phyloP scores from a whole-genome alignment of 2,329 filamentous ascomycete species.

The Nannizziopsis barbatae region DNA sequence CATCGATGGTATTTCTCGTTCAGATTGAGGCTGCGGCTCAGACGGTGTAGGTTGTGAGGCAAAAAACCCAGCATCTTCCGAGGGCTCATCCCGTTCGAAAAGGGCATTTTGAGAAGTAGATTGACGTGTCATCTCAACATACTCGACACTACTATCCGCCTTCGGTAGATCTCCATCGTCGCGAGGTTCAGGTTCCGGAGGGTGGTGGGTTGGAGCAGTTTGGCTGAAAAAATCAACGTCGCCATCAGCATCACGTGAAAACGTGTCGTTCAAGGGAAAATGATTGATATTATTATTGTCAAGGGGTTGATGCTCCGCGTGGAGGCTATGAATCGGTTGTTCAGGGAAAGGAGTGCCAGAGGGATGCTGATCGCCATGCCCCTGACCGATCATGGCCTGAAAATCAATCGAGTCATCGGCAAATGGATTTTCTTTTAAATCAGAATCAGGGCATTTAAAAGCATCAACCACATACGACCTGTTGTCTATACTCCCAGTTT shows the following conservation, averaged over 20 bases:
- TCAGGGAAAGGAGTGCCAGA: background rate
- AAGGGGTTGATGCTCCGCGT: background rate
- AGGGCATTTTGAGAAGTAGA: slow-evolving; percentile 21
- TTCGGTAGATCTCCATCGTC: slow-evolving; percentile 58
- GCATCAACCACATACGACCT: background rate
- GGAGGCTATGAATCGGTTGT: background rate
- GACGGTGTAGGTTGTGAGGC: slow-evolving; percentile 21
- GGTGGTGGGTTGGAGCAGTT: slow-evolving; percentile 30
- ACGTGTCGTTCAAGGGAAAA: slow-evolving; percentile 33
- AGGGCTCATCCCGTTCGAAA: slow-evolving; percentile 31
- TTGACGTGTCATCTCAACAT: slow-evolving; percentile 21
- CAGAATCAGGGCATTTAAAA: background rate
- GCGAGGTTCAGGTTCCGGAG: slow-evolving; percentile 43
- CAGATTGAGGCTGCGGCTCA: slow-evolving; percentile 51
- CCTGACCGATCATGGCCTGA: slow-evolving; percentile 3
- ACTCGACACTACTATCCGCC: slow-evolving; percentile 30
- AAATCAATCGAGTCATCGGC: slow-evolving; percentile 4
- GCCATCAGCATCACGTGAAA: slow-evolving; percentile 39
- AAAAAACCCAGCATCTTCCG: slow-evolving; percentile 32
- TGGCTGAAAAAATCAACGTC: slow-evolving; percentile 53
- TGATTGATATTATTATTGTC: background rate
- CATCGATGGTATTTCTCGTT: slow-evolving; percentile 52
- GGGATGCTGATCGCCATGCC: background rate
- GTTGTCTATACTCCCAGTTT: background rate
- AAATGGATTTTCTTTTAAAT: slow-evolving; percentile 9